Base-by-base conservation (phyloP, 2,329 filamentous ascomycete species). In the Xylaria sp. region DNA sequence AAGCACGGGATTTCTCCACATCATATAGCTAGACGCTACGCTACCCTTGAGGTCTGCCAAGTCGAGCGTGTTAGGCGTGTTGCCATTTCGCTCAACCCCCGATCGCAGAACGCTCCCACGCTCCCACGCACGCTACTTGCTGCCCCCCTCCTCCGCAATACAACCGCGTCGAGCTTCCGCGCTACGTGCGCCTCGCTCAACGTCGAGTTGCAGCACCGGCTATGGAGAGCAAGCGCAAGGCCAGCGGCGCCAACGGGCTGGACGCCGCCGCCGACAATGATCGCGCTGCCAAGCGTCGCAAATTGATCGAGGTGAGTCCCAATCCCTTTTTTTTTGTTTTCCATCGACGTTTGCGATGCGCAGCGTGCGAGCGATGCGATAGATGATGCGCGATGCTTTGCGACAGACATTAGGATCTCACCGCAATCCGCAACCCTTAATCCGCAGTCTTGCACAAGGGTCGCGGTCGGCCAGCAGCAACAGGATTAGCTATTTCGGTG, bases 181-280 rank as follows among this genome's bases (percentile, higher is more conserved):
- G 64, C 61, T 61, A 51, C 61, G 53, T 71, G 57, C 66, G 63
- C 68, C 72, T 64, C 59, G 65, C 61, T 56, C 62, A 66, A 38
- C 56, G 36, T 49, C 68, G 33, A 54, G 57, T 53, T 63, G 56
- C 59, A 57, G 65, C 62, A 44, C 58, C 61, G 23, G 54, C 56
- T 56, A 88, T 88, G 86, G 86, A 88, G 72, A 82, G 81, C 77
- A 88, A 88, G 80, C 84, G 86, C 72, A 88, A 88, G 75, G 84
- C 85, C 44, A 79, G 78, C 70, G 77, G 79, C 73, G 76, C 77
- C 59, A 84, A 84, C 75, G 82, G 83, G 70, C 77, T 79, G 66
- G 81, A 81, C 65, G 70, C 77, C 59, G 79, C 59, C 36, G 72
- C 80, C 56, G 85, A 88, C 66, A 79, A 79, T 62, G 86, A 88